Conservation (phyloP, 345 rosid species). For the Tarenaya hassleriana region DNA sequence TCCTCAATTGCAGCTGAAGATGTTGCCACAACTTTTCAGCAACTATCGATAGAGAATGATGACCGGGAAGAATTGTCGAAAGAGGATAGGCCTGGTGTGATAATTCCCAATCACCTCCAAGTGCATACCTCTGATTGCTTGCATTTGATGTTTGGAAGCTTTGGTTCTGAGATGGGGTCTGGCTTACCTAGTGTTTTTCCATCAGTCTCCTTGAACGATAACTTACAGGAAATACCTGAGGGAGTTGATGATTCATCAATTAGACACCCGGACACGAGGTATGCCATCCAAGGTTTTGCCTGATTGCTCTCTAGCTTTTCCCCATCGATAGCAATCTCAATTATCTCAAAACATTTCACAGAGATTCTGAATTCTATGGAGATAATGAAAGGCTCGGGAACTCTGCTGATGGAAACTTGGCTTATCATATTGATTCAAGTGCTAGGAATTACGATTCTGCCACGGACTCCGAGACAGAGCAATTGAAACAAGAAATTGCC, state of each 20-base stretch:
- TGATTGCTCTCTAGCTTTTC: slow-evolving; percentile 12
- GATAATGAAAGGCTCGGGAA: slow-evolving; percentile 48
- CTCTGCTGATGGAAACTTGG: slow-evolving; percentile 39
- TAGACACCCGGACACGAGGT: too few relatives aligned
- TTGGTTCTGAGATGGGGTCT: too few relatives aligned
- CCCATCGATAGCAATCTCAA: background rate
- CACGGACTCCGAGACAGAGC: slow-evolving; percentile 46
- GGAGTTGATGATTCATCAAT: too few relatives aligned
- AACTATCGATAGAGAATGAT: slow-evolving; percentile 48
- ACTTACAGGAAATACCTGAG: too few relatives aligned
- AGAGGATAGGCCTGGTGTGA: slow-evolving; percentile 60
- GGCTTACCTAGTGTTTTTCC: too few relatives aligned
- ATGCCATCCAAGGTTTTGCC: too few relatives aligned
- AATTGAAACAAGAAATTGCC: slow-evolving; percentile 44
- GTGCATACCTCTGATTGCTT: slow-evolving; percentile 36
- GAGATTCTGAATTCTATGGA: slow-evolving; percentile 40
- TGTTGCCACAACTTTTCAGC: slow-evolving; percentile 45
- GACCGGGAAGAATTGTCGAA: slow-evolving; percentile 36
- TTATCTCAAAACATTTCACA: slow-evolving; percentile 9
- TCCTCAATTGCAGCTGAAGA: slow-evolving; percentile 47
- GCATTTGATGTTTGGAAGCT: too few relatives aligned
- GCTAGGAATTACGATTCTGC: slow-evolving; percentile 49
- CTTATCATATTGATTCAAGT: slow-evolving; percentile 33
- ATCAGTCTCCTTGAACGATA: too few relatives aligned
- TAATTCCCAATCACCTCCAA: slow-evolving; percentile 86